Percentiles rank a stretch among this genome's conserved stretches.
These are phyloP conservation scores for Cladochytrium replicatum DNA, from an alignment of 192 early-diverging fungal species.

Conservation along the genomic window DNA sequence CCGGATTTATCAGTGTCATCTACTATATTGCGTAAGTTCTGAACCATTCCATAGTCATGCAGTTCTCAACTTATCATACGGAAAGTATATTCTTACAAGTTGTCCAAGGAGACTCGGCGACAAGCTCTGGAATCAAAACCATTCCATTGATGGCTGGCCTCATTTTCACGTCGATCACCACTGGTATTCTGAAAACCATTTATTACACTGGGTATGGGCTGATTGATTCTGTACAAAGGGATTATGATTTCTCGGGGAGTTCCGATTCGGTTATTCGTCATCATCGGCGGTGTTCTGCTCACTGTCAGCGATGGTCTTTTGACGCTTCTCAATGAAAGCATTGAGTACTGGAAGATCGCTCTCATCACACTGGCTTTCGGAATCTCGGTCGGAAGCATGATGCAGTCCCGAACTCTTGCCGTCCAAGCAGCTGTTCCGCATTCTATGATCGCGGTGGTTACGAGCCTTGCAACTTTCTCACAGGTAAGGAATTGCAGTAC, in stretches of 20 bases:
- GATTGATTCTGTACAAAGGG: no score
- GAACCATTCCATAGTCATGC: conserved; percentile 12
- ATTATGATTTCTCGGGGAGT: no score
- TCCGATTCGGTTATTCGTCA: no score
- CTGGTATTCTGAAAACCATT: conserved; percentile 50
- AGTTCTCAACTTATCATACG: conserved; percentile 21
- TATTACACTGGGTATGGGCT: no score
- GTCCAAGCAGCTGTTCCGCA: conserved; percentile 59
- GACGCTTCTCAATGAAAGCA: conserved; percentile 42
- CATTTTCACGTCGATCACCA: conserved; percentile 55
- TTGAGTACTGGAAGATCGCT: conserved; percentile 54
- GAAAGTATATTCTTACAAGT: conserved; percentile 62
- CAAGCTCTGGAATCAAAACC: conserved; percentile 59
- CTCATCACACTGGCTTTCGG: conserved; percentile 65
- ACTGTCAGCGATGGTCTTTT: conserved; percentile 54
- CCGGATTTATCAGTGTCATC: conserved; percentile 32
- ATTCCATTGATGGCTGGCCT: conserved; percentile 66
- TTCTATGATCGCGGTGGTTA: conserved; percentile 61
- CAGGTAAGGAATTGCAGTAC: no score
- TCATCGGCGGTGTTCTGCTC: conserved; percentile 50
- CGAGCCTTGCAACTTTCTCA: conserved; percentile 58
- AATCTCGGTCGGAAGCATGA: conserved; percentile 58
- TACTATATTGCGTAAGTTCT: conserved; percentile 66
- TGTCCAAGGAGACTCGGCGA: conserved; percentile 63
- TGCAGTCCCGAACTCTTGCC: conserved; percentile 66